Base-by-base conservation (phyloP, 768 basidiomycete species). In the Lactarius vividus region DNA sequence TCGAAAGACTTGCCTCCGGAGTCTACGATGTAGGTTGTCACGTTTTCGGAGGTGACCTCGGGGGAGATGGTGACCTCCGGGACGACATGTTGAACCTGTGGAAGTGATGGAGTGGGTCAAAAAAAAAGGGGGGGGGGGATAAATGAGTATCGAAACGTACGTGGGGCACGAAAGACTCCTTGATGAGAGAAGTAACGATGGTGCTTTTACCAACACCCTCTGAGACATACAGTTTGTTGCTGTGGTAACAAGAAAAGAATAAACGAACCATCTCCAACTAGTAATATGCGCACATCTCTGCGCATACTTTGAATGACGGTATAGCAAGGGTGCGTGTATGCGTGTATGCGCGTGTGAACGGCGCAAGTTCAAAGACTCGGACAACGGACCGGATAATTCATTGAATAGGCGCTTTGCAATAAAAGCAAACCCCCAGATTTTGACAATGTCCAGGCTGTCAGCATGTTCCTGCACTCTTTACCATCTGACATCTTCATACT, bases 171-270 rank as follows among this genome's bases (percentile, higher is more conserved):
- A 90, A 97, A 37, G 91, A 88, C 76, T 96, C 94, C 76, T 98
- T 98, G 78, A 99, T 98, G 74, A 98, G 84, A 40, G 94, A 94
- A 23, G 94, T 97, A 75, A 98, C 88, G 74, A 98, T 95, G 55
- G 94, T 95, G 76, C 94, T 96, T 82, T 99, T 99, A 70, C 96
- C 96, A 72, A 98, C 96, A 70, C 92, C 93, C 82, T 96, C 95
- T 98, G 29, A 15, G 44, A 28, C 57, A 75, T 44, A 60, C 61
- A 62, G 64, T 3, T 28, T 9, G 59, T 54, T 46, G 20, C 2
- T 23, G 55, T 63, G 59, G 28, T 65, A 55, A 64, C 62, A 60
- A 20, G 55, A 20, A 31, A 35, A 26, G 42, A 37, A 20, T 44
- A 40, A 46, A 75, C 88, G 71, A 70, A 94, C 94, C 94, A 78